A percentile compares a stretch with the other conserved stretches of the same genome.
Evolutionary conservation across 2,329 filamentous ascomycete genomes (phyloP).

Genomic region (Phoma sp.): DNA sequence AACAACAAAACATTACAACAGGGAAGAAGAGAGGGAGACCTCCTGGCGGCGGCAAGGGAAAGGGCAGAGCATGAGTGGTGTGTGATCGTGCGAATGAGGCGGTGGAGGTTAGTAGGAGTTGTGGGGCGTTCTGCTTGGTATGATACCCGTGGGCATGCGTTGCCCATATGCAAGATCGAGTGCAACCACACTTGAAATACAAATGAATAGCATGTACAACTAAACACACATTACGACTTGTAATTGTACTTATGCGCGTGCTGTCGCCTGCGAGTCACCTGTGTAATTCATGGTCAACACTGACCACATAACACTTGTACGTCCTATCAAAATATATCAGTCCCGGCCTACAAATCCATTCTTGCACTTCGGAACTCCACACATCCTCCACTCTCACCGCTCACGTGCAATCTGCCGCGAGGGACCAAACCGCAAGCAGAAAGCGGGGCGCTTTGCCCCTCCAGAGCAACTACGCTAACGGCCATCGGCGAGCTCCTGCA

Average conservation of each 20-base stretch:
- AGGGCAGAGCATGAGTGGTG: too few species aligned
- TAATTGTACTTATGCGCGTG: too few species aligned
- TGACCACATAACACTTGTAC: too few species aligned
- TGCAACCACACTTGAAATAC: background rate
- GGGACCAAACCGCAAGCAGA: background rate
- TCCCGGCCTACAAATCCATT: background rate
- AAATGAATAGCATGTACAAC: background rate
- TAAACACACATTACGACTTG: too few species aligned
- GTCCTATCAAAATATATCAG: background rate
- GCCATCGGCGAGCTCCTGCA: slow-evolving; percentile 39
- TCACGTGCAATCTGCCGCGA: slow-evolving; percentile 6
- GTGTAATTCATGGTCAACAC: too few species aligned
- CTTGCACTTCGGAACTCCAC: too few species aligned
- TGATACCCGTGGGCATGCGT: slow-evolving; percentile 10
- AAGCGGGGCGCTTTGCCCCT: slow-evolving; percentile 17
- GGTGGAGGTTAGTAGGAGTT: too few species aligned
- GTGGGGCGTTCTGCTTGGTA: background rate
- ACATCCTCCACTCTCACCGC: background rate
- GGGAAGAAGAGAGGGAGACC: slow-evolving; percentile 31
- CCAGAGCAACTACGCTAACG: slow-evolving; percentile 18
- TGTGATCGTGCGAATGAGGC: too few species aligned
- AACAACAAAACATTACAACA: slow-evolving; percentile 13
- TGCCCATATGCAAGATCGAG: background rate
- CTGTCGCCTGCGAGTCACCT: too few species aligned
- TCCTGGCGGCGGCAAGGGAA: slow-evolving; percentile 33